Base-by-base conservation (phyloP, 805 yeast genomes). In the Cyberlindnera americana region DNA sequence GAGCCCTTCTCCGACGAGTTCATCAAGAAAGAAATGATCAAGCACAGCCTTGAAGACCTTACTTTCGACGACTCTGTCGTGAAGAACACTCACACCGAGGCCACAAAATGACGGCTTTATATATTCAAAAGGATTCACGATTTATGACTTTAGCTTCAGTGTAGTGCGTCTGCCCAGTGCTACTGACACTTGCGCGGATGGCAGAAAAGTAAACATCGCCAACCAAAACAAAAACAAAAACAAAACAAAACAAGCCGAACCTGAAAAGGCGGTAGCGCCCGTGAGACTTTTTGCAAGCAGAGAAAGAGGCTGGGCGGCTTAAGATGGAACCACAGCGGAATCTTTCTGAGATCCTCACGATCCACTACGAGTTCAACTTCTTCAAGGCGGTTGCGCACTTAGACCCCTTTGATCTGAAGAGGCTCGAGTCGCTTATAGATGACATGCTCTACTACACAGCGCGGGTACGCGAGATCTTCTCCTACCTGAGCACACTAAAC, bases 371-470 rank as follows among this genome's bases (percentile, higher is more conserved):
- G 30, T 54, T 56, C 49, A 50, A 49, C 35, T 48, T 54, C 45
- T 54, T 56, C 42, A 44, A 41, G 31, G 49, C 53, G 18, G 49
- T 50, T 6, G 41, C 54, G 14, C 43, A 49, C 15, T 33, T 56
- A 15, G 59, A 54, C 16, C 59, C 59, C 7, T 56, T 53, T 31
- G 57, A 51, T 22, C 47, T 52, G 6, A 31, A 12, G 23, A 43
- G 44, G 22, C 35, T 56, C 28, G 46, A 44, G 15, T 10, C 41
- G 12, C 50, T 52, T 9, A 37, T 52, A 12, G 54, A 49, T 38
- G 56, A 51, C 17, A 46, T 54, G 22, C 33, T 54, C 16, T 27
- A 19, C 11, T 56, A 54, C 43, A 43, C 52, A 2, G 36, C 43
- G 5, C 39, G 38, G 5, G 47, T 54, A 2, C 46, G 47, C 3